These are phyloP conservation scores for Parasitella parasitica DNA, from an alignment of 371 early-diverging fungal genomes.

Conservation along the genomic window DNA sequence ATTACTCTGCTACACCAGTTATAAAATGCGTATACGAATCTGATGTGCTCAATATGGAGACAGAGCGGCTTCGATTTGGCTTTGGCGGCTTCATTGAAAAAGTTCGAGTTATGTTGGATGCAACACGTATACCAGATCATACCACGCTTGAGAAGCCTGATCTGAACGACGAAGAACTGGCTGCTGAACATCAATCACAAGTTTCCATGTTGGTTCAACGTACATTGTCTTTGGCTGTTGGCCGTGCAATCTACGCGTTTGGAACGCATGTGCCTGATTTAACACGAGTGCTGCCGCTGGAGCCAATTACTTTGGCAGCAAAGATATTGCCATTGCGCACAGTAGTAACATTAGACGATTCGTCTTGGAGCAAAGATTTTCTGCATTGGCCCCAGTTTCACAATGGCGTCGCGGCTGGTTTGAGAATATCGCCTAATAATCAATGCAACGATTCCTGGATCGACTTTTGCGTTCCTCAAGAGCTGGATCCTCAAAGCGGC, in stretches of 20 bases:
- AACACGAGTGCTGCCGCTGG: slow-evolving; percentile 58
- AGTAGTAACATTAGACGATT: slow-evolving; percentile 52
- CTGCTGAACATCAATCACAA: slow-evolving; percentile 50
- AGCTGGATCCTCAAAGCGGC: slow-evolving; percentile 64
- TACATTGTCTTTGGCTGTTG: slow-evolving; percentile 67
- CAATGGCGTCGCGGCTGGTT: slow-evolving; percentile 81
- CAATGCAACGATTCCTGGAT: slow-evolving; percentile 79
- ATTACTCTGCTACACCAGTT: background rate
- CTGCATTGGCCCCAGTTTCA: slow-evolving; percentile 86
- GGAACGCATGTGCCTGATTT: slow-evolving; percentile 56
- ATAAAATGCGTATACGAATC: slow-evolving; percentile 14
- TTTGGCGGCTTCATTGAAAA: slow-evolving; percentile 66
- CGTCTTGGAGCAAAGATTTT: slow-evolving; percentile 40
- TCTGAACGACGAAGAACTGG: slow-evolving; percentile 49
- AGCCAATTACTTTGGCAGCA: slow-evolving; percentile 55
- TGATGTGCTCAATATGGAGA: slow-evolving; percentile 26
- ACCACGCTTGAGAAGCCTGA: slow-evolving; percentile 34
- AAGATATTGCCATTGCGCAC: slow-evolving; percentile 65
- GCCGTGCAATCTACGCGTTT: slow-evolving; percentile 69
- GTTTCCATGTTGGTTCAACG: slow-evolving; percentile 56
- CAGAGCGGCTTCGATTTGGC: slow-evolving; percentile 58
- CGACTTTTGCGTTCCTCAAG: slow-evolving; percentile 60
- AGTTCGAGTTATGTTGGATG: slow-evolving; percentile 57
- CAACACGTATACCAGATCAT: slow-evolving; percentile 43
- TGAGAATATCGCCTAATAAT: slow-evolving; percentile 63